Evolutionary conservation across 2,329 filamentous ascomycete genomes (phyloP).

Genomic region (Alternaria gaisen): DNA sequence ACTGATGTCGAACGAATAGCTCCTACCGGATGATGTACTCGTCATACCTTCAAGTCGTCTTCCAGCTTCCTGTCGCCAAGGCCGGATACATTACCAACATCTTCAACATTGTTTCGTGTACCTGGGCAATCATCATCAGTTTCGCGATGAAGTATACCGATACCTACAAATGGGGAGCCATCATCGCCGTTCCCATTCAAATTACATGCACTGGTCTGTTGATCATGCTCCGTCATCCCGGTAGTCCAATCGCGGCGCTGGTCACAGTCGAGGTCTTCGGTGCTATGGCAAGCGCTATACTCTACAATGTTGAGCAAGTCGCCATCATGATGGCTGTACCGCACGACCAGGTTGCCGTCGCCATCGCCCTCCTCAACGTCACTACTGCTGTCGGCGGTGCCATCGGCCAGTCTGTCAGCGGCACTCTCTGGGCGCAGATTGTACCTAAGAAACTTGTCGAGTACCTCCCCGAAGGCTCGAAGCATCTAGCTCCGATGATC

Average conservation of each 20-base stretch:
- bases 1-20: slow-evolving; percentile 10
- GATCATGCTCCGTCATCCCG: slow-evolving; percentile 38
- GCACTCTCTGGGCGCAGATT: slow-evolving; percentile 69
- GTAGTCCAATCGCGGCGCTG: slow-evolving; percentile 32
- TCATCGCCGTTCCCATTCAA: slow-evolving; percentile 32
- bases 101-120: slow-evolving; percentile 33
- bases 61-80: slow-evolving; percentile 24
- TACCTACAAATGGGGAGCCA: slow-evolving; percentile 36
- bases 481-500: slow-evolving; percentile 12
- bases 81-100: slow-evolving; percentile 34
- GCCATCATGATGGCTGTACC: slow-evolving; percentile 33
- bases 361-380: slow-evolving; percentile 61
- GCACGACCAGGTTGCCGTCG: slow-evolving; percentile 28
- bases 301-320: slow-evolving; percentile 30
- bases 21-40: slow-evolving; percentile 45
- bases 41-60: slow-evolving; percentile 52
- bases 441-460: slow-evolving; percentile 52
- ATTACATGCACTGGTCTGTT: slow-evolving; percentile 38
- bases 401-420: slow-evolving; percentile 60
- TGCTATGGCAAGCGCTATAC: slow-evolving; percentile 32
- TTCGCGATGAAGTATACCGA: slow-evolving; percentile 31
- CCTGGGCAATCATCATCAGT: slow-evolving; percentile 28
- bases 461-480: slow-evolving; percentile 27
- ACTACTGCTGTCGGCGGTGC: slow-evolving; percentile 61
- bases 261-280: slow-evolving; percentile 41